phyloP scores from a whole-genome alignment of 495 filamentous ascomycete species.

The Penicillium goetzii region DNA sequence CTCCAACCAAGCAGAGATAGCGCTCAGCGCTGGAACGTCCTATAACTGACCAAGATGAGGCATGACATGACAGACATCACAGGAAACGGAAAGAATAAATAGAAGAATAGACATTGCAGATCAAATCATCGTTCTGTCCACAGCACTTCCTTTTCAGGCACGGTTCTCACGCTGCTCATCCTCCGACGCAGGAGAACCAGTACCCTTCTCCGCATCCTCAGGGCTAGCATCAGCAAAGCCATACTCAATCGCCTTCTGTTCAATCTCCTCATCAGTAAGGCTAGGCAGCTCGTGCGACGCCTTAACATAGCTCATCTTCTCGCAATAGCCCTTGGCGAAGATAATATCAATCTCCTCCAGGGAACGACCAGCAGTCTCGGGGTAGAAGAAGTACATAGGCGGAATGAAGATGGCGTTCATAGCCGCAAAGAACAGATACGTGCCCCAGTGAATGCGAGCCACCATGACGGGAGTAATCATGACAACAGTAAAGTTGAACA shows the following conservation, averaged over 20 bases:
- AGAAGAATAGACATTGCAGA: not conserved
- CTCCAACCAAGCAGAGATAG: not conserved
- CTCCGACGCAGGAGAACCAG: slow-evolving; percentile 15
- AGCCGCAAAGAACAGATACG: slow-evolving; percentile 77
- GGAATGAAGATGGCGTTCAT: slow-evolving; percentile 74
- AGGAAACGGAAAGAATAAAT: not conserved
- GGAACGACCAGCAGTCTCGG: slow-evolving; percentile 69
- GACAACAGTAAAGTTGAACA: slow-evolving; percentile 81
- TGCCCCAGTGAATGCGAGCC: slow-evolving; percentile 68
- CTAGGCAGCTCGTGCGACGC: slow-evolving; percentile 72
- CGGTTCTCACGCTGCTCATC: slow-evolving; percentile 21
- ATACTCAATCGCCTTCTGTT: slow-evolving; percentile 63
- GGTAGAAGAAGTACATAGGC: slow-evolving; percentile 76
- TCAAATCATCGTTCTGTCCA: not conserved
- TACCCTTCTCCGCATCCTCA: slow-evolving; percentile 38
- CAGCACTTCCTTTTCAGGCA: not conserved
- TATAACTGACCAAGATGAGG: not conserved
- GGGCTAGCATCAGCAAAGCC: slow-evolving; percentile 49
- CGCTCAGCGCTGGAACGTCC: not conserved
- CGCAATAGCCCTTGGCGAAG: slow-evolving; percentile 75
- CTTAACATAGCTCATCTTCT: slow-evolving; percentile 75
- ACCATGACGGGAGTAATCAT: slow-evolving; percentile 82
- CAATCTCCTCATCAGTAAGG: slow-evolving; percentile 64
- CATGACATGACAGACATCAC: not conserved
- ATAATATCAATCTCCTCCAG: slow-evolving; percentile 83